These are phyloP conservation scores for Funneliformis caledonium DNA, from an alignment of 371 early-diverging fungal species.

Conservation along the genomic window DNA sequence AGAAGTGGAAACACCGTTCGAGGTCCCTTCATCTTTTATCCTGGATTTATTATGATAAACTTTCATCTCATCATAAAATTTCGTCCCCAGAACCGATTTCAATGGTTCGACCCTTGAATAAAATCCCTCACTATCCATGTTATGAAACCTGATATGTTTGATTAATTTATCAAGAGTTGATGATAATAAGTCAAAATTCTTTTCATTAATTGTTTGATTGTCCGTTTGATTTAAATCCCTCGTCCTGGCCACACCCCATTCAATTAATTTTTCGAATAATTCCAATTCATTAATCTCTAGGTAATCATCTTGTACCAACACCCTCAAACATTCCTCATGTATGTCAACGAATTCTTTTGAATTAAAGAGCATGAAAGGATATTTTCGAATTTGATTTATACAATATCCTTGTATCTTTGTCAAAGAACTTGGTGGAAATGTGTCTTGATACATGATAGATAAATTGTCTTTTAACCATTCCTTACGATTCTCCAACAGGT, in stretches of 20 bases:
- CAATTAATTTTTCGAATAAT: conserved; percentile 19
- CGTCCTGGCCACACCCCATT: conserved; percentile 16
- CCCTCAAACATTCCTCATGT: not conserved
- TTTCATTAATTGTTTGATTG: not conserved
- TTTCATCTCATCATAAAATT: conserved; percentile 1
- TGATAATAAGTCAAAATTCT: not conserved
- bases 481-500: conserved; percentile 2
- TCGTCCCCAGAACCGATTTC: not conserved
- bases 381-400: conserved; percentile 9
- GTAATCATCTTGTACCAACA: conserved; percentile 28
- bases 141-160: conserved; percentile 21
- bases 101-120: not conserved
- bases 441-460: not conserved
- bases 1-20: not conserved
- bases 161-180: not conserved
- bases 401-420: conserved; percentile 32
- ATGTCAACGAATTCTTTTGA: not conserved
- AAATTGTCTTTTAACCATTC: conserved; percentile 32
- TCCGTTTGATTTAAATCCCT: not conserved
- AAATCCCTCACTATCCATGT: not conserved
- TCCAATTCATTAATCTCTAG: conserved; percentile 14
- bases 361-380: conserved; percentile 16
- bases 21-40: not conserved
- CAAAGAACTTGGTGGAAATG: not conserved
- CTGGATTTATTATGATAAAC: not conserved